Conservation (phyloP, 1,139 yeast species). For the Suhomyces bolitotheri region DNA sequence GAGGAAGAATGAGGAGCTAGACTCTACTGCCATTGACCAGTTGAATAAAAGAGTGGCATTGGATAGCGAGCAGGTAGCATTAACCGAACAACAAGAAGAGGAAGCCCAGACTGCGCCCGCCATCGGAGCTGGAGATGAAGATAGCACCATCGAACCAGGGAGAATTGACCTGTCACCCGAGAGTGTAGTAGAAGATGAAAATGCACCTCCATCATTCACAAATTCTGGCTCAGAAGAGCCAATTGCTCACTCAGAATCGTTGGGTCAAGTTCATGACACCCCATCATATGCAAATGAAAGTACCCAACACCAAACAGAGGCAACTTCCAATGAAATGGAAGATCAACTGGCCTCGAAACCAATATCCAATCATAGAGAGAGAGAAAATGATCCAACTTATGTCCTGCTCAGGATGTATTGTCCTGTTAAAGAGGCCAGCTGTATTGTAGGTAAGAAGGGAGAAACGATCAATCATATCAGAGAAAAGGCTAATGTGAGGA, state of each 20-base stretch:
- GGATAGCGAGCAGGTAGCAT: conserved; percentile 52
- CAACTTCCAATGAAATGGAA: conserved; percentile 4
- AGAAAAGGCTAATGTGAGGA: conserved; percentile 62
- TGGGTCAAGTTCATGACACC: neutral
- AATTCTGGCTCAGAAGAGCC: neutral
- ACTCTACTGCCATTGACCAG: conserved; percentile 31
- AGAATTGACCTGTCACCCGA: neutral
- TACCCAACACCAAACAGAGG: neutral
- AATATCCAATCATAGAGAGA: conserved; percentile 34
- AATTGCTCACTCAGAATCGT: neutral
- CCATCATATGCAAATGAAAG: neutral
- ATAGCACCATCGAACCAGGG: conserved; percentile 10
- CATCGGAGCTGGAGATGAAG: conserved; percentile 19
- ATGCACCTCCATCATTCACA: neutral
- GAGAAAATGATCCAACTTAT: conserved; percentile 55
- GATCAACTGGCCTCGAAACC: conserved; percentile 18
- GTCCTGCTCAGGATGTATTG: conserved; percentile 74
- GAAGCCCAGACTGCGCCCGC: conserved; percentile 47
- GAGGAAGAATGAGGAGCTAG: conserved; percentile 62
- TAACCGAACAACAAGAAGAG: conserved; percentile 37
- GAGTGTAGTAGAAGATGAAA: neutral
- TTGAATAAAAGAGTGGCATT: conserved; percentile 67
- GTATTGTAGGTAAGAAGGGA: conserved; percentile 78
- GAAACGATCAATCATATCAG: conserved; percentile 68
- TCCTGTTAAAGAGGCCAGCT: conserved; percentile 73